Evolutionary conservation across 179 eudicot species (phyloP), one percentile per base, ranked within the genome.

Genomic region (Silene vulgaris): DNA sequence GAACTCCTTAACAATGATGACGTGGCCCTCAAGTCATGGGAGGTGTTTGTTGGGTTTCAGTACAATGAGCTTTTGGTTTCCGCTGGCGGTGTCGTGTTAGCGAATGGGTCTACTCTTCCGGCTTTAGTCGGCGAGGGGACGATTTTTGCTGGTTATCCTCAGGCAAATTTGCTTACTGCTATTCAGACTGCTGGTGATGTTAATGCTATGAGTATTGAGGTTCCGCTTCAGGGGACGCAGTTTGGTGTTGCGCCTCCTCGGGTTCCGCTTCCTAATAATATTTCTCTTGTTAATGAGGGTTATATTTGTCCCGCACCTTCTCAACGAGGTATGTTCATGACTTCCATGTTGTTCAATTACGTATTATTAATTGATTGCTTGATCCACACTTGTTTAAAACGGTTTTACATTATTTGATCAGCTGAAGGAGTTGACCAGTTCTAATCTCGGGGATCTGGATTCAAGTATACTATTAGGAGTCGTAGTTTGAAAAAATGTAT

Each of bases 171-270:
- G 0, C 79, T 83, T 61, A 83, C 93, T 2, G 96, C 82, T 13
- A 87, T 86, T 66, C 81, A 87, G 65, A 93, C 97, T 0, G 98
- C 97, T 0, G 98, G 97, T 0, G 92, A 90, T 78, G n/a, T 52
- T 29, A 77, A 69, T 3, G 90, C 84, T 80, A 89, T 86, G 83
- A 37, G 69, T 29, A 86, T 76, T 16, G 72, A 57, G 65, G 80
- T 90, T 4, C 75, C 82, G 8, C 57, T 94, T 82, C 78, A 82
- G 32, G 98, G 98, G 12, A 91, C 97, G 1, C 93, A 94, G 83
- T 94, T 87, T 17, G 97, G 98, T 1, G 89, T 88, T 35, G 84
- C 71, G 12, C 77, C 88, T 2, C 91, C 90, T 5, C 48, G 12
- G 23, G 83, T 85, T 64, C 93, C 98, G 0, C 7, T 89, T 81